Conservation (phyloP, 1,284 basidiomycete species). For the Fomitopsis palustris region DNA sequence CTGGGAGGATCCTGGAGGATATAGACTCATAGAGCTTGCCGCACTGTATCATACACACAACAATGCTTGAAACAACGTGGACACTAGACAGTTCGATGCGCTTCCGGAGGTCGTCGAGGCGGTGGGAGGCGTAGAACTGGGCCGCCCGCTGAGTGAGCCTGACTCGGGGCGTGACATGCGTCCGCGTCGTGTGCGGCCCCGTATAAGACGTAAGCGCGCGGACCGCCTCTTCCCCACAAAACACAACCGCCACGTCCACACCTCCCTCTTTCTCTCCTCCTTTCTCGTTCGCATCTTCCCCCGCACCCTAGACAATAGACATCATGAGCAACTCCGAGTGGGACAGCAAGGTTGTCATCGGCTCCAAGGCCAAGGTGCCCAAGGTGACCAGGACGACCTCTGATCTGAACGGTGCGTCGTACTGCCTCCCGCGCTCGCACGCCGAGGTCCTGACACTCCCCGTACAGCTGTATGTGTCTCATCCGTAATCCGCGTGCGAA, state of each 20-base stretch:
- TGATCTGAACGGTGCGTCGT: conserved; percentile 66
- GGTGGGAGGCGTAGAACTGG: not conserved
- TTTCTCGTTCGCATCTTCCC: not conserved
- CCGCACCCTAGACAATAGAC: conserved; percentile 9
- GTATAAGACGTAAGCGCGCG: conserved; percentile 16
- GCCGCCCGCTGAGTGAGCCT: not conserved
- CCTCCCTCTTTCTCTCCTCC: not conserved
- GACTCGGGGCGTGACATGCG: conserved; percentile 12
- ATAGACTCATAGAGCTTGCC: not conserved
- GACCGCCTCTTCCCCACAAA: conserved; percentile 12
- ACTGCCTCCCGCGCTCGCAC: conserved; percentile 1
- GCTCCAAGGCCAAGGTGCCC: conserved; percentile 63
- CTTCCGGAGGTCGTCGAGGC: not conserved
- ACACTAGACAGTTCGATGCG: not conserved
- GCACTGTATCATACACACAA: conserved; percentile 2
- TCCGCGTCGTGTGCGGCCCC: conserved; percentile 3
- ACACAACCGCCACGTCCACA: not conserved
- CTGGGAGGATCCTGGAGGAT: not conserved
- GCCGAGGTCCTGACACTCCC: conserved; percentile 5
- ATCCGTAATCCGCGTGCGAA: not conserved
- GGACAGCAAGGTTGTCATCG: conserved; percentile 77
- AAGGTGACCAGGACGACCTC: conserved; percentile 68
- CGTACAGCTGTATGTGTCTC: conserved; percentile 44
- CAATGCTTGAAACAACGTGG: not conserved
- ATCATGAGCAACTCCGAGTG: conserved; percentile 48